phyloP scores from a whole-genome alignment of 2,329 filamentous ascomycete genomes.

The Pyrenophora seminiperda region DNA sequence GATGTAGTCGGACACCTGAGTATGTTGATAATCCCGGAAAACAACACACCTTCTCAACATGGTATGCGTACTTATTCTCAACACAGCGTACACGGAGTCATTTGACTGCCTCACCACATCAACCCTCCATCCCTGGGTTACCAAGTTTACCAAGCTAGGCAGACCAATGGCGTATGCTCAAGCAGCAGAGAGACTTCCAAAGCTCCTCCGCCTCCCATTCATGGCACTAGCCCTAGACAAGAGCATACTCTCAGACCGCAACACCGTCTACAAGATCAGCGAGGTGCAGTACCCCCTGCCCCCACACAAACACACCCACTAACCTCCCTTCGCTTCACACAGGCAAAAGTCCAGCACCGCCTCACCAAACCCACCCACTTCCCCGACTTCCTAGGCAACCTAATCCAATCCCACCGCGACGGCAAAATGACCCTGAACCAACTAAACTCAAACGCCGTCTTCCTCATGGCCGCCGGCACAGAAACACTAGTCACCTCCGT shows the following conservation, averaged over 20 bases:
- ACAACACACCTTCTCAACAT: constrained; percentile 18
- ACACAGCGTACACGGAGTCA: constrained; percentile 27
- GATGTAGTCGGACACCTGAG: not conserved
- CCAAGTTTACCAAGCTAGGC: not conserved
- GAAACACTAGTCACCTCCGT: constrained; percentile 26
- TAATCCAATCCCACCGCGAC: constrained; percentile 30
- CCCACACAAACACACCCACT: no score
- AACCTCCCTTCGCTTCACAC: no score
- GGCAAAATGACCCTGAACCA: not conserved
- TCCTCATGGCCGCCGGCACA: constrained; percentile 22
- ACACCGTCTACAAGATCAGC: no score
- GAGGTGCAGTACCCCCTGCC: no score
- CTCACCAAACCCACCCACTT: no score
- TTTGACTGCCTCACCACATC: constrained; percentile 27
- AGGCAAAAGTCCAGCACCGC: no score
- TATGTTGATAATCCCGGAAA: constrained; percentile 28
- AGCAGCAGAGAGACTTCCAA: not conserved
- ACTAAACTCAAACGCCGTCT: constrained; percentile 4
- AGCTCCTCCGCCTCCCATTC: not conserved
- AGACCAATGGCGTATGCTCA: not conserved
- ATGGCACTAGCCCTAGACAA: not conserved
- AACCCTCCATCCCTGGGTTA: constrained; percentile 16
- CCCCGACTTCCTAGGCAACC: constrained; percentile 5
- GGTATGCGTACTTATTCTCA: not conserved
- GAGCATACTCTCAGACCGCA: not conserved